Evolutionary conservation across 148 eudicot species (phyloP), one percentile per base, ranked within the genome.

Genomic region (Fallopia convolvulus): DNA sequence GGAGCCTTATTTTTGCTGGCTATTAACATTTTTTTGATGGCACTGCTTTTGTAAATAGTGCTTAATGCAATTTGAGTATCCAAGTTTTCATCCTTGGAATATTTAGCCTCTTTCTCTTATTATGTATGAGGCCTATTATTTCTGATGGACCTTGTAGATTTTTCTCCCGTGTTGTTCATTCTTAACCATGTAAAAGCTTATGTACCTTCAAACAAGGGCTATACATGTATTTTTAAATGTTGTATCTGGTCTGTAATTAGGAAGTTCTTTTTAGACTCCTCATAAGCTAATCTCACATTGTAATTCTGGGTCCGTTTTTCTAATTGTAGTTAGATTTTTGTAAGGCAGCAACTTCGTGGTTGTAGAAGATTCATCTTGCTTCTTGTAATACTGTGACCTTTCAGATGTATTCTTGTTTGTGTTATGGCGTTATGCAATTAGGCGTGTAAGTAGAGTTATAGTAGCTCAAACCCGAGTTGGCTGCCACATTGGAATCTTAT

Each of bases 1-100:
- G 81, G 81, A 75, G 78, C 70, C 60, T 81, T 82, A n/a, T 56
- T n/a, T 56, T 56, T 56, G 26, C 56, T 56, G 30, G 63, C 30
- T 56, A 56, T 56, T 56, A 13, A 13, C 63, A 56, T 56, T 18
- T 17, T 56, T 56, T 56, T 20, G 26, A 56, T n/a, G 17, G 63
- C 30, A 56, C 63, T 56, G 30, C 6, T 56, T 56, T 56, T 56
- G 63, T 56, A 56, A n/a, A n/a, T 56, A 56, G 63, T 56, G 63
- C 30, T 56, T 17, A 56, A 20, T 56, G 63, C 63, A 56, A 56
- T 18, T 56, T 56, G 4, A 49, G 17, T 8, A n/a, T 56, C 60
- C 78, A 74, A 79, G 58, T 75, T 61, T 73, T 80, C 75, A 81
- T 78, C 63, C 26, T 56, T n/a, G 23, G 23, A 56, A 56, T 49